Conservation (phyloP, 164 flowering plant genomes). For the Berberis vulgaris region DNA sequence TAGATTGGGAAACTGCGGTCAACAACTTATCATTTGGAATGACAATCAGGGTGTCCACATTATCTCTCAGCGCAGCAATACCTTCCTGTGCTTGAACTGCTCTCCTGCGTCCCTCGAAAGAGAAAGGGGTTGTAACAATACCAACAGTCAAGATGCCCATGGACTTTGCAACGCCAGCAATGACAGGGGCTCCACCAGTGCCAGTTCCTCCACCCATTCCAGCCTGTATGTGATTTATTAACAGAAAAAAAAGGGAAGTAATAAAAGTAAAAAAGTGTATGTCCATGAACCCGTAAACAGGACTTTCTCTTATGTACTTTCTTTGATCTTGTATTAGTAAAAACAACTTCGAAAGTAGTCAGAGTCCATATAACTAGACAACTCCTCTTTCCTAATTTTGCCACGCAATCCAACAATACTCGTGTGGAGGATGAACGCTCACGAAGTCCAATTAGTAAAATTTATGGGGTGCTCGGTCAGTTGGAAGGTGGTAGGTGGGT, state of each 20-base stretch:
- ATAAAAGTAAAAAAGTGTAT: not conserved
- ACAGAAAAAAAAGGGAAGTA: not conserved
- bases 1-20: conserved; percentile 74
- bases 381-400: too few species aligned
- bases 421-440: too few species aligned
- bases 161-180: conserved; percentile 76
- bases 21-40: conserved; percentile 87
- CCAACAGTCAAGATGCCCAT: conserved; percentile 95
- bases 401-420: too few species aligned
- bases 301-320: too few species aligned
- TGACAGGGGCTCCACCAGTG: conserved; percentile 81
- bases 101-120: conserved; percentile 79
- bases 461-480: too few species aligned
- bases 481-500: too few species aligned
- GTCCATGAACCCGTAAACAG: not conserved
- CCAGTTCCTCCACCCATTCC: conserved; percentile 98
- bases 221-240: conserved; percentile 37
- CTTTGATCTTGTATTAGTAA: too few species aligned
- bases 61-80: conserved; percentile 76
- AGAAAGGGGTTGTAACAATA: conserved; percentile 81
- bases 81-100: conserved; percentile 93
- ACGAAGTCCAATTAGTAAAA: too few species aligned
- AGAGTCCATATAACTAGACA: too few species aligned
- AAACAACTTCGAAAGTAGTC: too few species aligned
- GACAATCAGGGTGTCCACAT: conserved; percentile 76